phyloP scores from a whole-genome alignment of 768 basidiomycete species.

The Amanita muscaria region DNA sequence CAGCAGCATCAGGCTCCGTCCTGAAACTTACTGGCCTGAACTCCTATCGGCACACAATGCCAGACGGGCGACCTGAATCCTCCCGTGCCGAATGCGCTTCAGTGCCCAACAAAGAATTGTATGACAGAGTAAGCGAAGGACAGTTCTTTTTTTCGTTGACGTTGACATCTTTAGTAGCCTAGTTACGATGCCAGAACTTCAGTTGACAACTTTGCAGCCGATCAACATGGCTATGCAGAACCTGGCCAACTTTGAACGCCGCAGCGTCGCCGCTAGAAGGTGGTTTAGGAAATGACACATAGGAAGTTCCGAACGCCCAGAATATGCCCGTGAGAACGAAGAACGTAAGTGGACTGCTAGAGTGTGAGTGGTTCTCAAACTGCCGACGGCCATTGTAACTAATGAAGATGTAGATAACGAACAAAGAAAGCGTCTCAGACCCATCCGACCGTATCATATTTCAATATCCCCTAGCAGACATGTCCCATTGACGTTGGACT shows the following conservation, averaged over 20 bases:
- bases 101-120: slow-evolving; percentile 15
- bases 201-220: slow-evolving; percentile 12
- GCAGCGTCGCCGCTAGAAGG: too few species aligned
- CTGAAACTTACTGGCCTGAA: slow-evolving; percentile 25
- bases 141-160: not conserved
- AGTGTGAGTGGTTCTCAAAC: slow-evolving; percentile 75
- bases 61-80: slow-evolving; percentile 9
- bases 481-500: slow-evolving; percentile 65
- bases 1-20: slow-evolving; percentile 9
- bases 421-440: slow-evolving; percentile 42
- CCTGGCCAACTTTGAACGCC: slow-evolving; percentile 8
- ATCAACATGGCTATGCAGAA: slow-evolving; percentile 8
- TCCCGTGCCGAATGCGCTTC: slow-evolving; percentile 1
- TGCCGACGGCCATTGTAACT: too few species aligned
- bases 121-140: slow-evolving; percentile 19
- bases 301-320: slow-evolving; percentile 66
- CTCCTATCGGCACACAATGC: slow-evolving; percentile 26
- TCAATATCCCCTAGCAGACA: slow-evolving; percentile 71
- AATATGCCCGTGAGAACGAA: slow-evolving; percentile 64
- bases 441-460: slow-evolving; percentile 54
- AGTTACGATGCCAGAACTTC: slow-evolving; percentile 5
- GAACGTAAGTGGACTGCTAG: slow-evolving; percentile 73
- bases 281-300: slow-evolving; percentile 59
- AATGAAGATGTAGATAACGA: slow-evolving; percentile 77
- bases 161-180: slow-evolving; percentile 8